Conservation (phyloP, 78 protist genomes). For the Dictyostelium purpureum region DNA sequence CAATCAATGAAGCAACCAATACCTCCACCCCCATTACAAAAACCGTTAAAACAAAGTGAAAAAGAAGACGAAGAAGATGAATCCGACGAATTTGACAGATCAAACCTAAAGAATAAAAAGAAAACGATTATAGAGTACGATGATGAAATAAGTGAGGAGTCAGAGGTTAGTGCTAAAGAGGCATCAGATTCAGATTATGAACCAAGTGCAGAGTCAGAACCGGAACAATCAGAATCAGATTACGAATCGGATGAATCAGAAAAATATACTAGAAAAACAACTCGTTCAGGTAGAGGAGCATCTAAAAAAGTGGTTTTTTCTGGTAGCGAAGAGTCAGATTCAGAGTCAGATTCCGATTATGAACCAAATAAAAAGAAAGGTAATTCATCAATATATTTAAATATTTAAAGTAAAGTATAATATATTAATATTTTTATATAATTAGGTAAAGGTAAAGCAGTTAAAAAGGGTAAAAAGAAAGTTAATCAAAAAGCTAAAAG, state of each 20-base stretch:
- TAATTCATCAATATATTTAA: not conserved
- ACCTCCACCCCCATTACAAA: not conserved
- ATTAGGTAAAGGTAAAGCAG: too few species aligned
- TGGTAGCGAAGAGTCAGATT: too few species aligned
- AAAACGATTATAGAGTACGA: not conserved
- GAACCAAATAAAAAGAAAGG: slow-evolving; percentile 22
- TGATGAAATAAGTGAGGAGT: not conserved
- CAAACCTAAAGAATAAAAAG: not conserved
- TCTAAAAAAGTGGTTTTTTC: too few species aligned
- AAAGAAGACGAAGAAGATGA: slow-evolving; percentile 8
- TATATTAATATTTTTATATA: too few species aligned
- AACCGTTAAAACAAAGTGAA: too few species aligned
- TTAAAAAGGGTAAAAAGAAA: too few species aligned
- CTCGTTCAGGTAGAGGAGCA: too few species aligned
- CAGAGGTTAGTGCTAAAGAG: not conserved
- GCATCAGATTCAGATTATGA: not conserved
- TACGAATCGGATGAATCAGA: slow-evolving; percentile 17
- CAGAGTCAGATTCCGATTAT: slow-evolving; percentile 32
- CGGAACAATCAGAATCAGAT: slow-evolving; percentile 7
- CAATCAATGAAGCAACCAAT: too few species aligned
- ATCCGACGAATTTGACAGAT: not conserved
- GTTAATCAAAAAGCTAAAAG: too few species aligned
- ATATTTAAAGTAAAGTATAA: too few species aligned
- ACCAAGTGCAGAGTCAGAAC: not conserved
- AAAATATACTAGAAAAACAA: too few species aligned